A percentile compares a stretch with the other conserved stretches of the same genome.
These are phyloP conservation scores for Chrysosporium queenslandicum DNA, from an alignment of 2,329 filamentous ascomycete species.

Conservation along the genomic window DNA sequence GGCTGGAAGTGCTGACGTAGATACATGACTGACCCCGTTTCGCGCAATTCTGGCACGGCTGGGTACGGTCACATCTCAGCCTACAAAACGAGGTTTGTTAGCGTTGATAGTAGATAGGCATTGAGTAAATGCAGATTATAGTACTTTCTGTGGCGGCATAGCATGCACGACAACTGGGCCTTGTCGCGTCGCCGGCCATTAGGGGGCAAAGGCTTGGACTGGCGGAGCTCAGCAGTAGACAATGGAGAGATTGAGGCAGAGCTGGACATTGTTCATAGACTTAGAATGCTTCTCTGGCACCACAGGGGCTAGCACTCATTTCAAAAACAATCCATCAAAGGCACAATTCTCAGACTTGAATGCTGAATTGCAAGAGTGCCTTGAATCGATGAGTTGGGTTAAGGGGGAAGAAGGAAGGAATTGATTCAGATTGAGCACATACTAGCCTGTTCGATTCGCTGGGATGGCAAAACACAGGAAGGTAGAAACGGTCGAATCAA, in stretches of 20 bases:
- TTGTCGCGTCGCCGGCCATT: slow-evolving; percentile 13
- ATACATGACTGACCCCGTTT: slow-evolving; percentile 11
- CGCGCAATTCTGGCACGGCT: slow-evolving; percentile 12
- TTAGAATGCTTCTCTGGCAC: not conserved
- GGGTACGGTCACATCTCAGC: slow-evolving; percentile 13
- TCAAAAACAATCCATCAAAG: not conserved
- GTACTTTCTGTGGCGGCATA: slow-evolving; percentile 14
- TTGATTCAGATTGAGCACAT: no score
- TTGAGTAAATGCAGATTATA: not conserved
- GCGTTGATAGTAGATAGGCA: not conserved
- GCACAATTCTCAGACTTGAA: no score
- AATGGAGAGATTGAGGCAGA: not conserved
- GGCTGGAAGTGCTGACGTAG: not conserved
- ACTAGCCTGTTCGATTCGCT: not conserved
- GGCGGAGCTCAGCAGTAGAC: not conserved
- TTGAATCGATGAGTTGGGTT: no score
- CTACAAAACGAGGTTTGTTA: not conserved
- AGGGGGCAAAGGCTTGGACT: not conserved
- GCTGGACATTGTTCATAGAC: not conserved
- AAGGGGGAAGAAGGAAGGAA: no score
- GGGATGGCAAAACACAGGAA: not conserved
- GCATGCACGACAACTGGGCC: slow-evolving; percentile 12
- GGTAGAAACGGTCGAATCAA: not conserved
- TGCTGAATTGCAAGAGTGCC: no score
- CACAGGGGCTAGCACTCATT: not conserved